Percentiles rank a stretch among this genome's conserved stretches.
These are phyloP conservation scores for Neurospora africana DNA, from an alignment of 495 filamentous ascomycete species.

Conservation along the genomic window DNA sequence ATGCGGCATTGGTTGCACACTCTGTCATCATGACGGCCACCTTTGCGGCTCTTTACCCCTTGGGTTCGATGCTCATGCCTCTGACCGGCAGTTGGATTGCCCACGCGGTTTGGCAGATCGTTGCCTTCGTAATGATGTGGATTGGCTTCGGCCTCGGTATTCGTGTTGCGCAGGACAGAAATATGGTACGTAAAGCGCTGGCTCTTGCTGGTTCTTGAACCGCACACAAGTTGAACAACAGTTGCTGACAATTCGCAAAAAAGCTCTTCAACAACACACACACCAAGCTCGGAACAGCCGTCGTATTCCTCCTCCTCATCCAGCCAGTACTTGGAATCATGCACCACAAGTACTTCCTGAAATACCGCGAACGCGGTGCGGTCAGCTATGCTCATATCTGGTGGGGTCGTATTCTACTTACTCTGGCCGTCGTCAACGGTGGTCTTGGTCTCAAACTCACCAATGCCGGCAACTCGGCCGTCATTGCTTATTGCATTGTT, in stretches of 20 bases:
- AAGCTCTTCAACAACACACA: slow-evolving; percentile 34
- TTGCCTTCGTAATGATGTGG: slow-evolving; percentile 45
- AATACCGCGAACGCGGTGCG: slow-evolving; percentile 35
- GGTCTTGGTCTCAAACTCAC: slow-evolving; percentile 54
- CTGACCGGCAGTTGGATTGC: slow-evolving; percentile 38
- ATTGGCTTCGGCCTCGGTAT: slow-evolving; percentile 55
- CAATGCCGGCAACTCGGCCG: slow-evolving; percentile 27
- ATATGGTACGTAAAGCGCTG: slow-evolving; percentile 25
- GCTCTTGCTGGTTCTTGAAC: neutral
- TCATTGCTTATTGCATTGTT: slow-evolving; percentile 51
- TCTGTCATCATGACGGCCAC: slow-evolving; percentile 49
- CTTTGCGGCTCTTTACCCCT: slow-evolving; percentile 44
- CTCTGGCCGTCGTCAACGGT: slow-evolving; percentile 60
- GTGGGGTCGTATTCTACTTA: slow-evolving; percentile 53
- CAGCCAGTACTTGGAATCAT: slow-evolving; percentile 55
- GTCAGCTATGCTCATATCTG: slow-evolving; percentile 58
- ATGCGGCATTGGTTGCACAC: slow-evolving; percentile 19
- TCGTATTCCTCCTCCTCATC: slow-evolving; percentile 46
- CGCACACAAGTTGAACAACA: neutral
- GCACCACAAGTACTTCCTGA: slow-evolving; percentile 51
- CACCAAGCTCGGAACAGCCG: slow-evolving; percentile 47
- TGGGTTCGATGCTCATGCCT: slow-evolving; percentile 48
- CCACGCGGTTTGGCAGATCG: slow-evolving; percentile 49
- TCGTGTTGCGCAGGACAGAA: slow-evolving; percentile 26
- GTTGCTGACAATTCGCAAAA: slow-evolving; percentile 2